A percentile compares a stretch with the other conserved stretches of the same genome.
These are phyloP conservation scores for Cicer arietinum DNA, from an alignment of 306 rosid genomes.

Conservation along the genomic window DNA sequence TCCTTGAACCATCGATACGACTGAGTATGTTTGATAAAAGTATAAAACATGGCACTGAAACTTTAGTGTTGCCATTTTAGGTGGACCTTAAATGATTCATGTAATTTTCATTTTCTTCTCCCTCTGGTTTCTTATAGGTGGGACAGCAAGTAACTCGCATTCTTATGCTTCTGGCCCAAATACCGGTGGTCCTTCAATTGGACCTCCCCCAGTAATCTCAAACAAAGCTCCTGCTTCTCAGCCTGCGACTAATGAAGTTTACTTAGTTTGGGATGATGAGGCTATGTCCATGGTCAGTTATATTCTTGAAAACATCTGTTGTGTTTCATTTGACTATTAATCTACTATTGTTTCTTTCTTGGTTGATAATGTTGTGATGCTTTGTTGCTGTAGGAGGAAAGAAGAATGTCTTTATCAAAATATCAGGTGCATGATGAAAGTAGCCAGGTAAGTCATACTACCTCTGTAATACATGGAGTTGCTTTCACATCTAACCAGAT, in stretches of 20 bases:
- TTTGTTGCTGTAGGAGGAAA: constrained; percentile 83
- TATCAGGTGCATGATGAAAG: constrained; percentile 99
- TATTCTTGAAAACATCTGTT: constrained; percentile 21
- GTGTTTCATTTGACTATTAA: constrained; percentile 21
- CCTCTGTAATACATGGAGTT: constrained; percentile 69
- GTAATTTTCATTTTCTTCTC: constrained; percentile 35
- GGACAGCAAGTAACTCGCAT: constrained; percentile 66
- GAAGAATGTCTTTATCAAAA: constrained; percentile 88
- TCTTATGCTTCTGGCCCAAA: constrained; percentile 98
- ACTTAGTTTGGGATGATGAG: constrained; percentile 99
- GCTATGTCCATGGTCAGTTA: constrained; percentile 97
- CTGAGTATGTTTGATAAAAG: constrained; percentile 9
- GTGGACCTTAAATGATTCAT: constrained; percentile 28
- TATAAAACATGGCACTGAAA: not conserved
- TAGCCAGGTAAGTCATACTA: constrained; percentile 99
- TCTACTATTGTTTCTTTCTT: constrained; percentile 32
- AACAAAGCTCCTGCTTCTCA: constrained; percentile 84
- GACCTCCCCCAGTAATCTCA: constrained; percentile 97
- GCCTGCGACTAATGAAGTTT: constrained; percentile 93
- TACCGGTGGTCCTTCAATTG: constrained; percentile 98
- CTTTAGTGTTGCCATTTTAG: constrained; percentile 10
- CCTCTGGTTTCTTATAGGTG: constrained; percentile 57
- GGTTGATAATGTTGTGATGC: constrained; percentile 36
- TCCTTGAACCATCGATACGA: not conserved
- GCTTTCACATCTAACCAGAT: constrained; percentile 77